Base-by-base conservation (phyloP, 2,329 filamentous ascomycete genomes). In the Cordyceps cicadae region DNA sequence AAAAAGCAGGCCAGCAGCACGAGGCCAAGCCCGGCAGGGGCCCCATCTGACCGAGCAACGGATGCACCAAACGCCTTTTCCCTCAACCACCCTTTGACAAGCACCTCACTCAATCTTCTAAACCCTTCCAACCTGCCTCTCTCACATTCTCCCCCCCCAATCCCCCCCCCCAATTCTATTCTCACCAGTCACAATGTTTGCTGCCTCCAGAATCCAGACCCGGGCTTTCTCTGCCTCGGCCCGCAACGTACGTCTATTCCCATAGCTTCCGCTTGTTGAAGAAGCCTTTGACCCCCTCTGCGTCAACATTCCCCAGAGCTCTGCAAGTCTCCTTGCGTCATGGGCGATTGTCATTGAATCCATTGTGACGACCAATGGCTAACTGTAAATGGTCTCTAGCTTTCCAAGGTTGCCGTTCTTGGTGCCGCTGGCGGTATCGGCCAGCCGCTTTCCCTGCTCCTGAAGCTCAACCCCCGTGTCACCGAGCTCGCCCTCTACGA, bases 381-480 rank as follows among this genome's bases (percentile, higher is more conserved):
- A 55, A 65, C 69, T 63, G 68, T 52, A 24, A 51, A 48, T 37
- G 41, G 51, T 50, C 3, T 64, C 50, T 67, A 99, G 94, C 86
- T 92, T 74, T 95, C 92, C 79, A 97, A 97, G 86, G 94, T 99
- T 72, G 87, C 92, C 74, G 92, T 99, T 69, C 90, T 97, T 76
- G 94, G 94, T 83, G 94, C 94, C 69, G 89, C 89, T 73, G 94
- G 94, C 81, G 94, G 94, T 79, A 99, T 99, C 81, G 94, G 94
- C 77, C 94, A 99, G 79, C 94, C 94, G 73, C 83, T 99, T 72
- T 99, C 94, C 63, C 89, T 99, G 68, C 88, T 99, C 74, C 86
- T 99, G 78, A 99, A 99, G 91, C 87, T 97, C 76, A 97, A 97
- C 88, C 91, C 92, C 70, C 86, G 90, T 74, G 93, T 97, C 70